Evolutionary conservation across 495 filamentous ascomycete species (phyloP).

Genomic region (Penicillium canariense): DNA sequence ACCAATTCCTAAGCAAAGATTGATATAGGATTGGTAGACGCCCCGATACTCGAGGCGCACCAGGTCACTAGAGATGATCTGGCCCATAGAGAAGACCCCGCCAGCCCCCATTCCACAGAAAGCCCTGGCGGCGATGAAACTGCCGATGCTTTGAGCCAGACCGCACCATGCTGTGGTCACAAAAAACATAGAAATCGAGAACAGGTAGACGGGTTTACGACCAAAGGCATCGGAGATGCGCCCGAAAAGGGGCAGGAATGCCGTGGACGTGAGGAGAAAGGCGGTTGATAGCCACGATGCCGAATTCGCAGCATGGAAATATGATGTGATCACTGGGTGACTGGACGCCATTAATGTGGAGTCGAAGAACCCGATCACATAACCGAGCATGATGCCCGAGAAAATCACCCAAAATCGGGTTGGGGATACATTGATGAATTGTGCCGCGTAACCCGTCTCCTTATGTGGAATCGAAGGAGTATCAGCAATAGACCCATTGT

Average conservation of each 20-base stretch:
- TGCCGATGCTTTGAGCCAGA: slow-evolving; percentile 64
- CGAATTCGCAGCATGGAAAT: slow-evolving; percentile 70
- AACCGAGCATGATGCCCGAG: slow-evolving; percentile 44
- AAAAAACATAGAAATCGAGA: slow-evolving; percentile 61
- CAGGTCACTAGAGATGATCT: slow-evolving; percentile 71
- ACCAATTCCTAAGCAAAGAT: slow-evolving; percentile 62
- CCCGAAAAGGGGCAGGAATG: slow-evolving; percentile 71
- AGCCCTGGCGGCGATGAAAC: slow-evolving; percentile 70
- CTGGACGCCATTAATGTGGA: slow-evolving; percentile 77
- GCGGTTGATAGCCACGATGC: slow-evolving; percentile 81
- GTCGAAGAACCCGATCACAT: slow-evolving; percentile 64
- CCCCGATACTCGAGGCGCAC: slow-evolving; percentile 74
- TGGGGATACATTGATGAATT: slow-evolving; percentile 47
- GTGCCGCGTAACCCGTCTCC: slow-evolving; percentile 27
- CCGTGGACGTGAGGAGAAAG: slow-evolving; percentile 73
- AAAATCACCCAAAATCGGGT: slow-evolving; percentile 55
- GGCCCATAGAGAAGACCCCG: slow-evolving; percentile 68
- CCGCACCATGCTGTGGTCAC: slow-evolving; percentile 71
- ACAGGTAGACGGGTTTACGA: slow-evolving; percentile 65
- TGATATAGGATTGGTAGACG: slow-evolving; percentile 73
- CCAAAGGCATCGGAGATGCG: slow-evolving; percentile 71
- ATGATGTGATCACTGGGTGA: slow-evolving; percentile 78
- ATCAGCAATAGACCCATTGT: slow-evolving; percentile 10
- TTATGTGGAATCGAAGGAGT: slow-evolving; percentile 9
- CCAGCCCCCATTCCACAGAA: slow-evolving; percentile 74